Percentiles rank a stretch among this genome's conserved stretches.
These are phyloP conservation scores for Acanthamoeba triangularis DNA, from an alignment of 208 protist species.

Conservation along the genomic window DNA sequence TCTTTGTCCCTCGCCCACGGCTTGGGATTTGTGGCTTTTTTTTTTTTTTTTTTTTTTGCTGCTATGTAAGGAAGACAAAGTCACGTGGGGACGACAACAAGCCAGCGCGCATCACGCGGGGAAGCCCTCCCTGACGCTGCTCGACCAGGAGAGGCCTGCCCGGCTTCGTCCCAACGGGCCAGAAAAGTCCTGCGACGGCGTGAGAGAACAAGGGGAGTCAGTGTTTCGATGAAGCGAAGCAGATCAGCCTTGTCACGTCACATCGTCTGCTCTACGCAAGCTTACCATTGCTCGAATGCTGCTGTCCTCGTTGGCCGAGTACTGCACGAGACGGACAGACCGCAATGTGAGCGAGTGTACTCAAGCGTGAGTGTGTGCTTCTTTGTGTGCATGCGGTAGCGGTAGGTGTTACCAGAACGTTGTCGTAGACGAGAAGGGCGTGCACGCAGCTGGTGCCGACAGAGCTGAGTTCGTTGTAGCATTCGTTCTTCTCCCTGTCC, in stretches of 20 bases:
- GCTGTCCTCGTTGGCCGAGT: slow-evolving; percentile 33
- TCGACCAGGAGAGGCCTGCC: not conserved
- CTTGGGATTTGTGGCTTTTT: too few species aligned
- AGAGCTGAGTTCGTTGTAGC: slow-evolving; percentile 7
- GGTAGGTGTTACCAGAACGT: not conserved
- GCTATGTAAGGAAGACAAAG: not conserved
- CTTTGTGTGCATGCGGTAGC: too few species aligned
- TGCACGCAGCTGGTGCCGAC: slow-evolving; percentile 58
- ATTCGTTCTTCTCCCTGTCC: slow-evolving; percentile 53
- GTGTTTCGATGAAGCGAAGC: too few species aligned
- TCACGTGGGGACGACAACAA: not conserved
- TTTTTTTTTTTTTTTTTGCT: too few species aligned
- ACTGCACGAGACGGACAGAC: not conserved
- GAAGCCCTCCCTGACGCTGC: not conserved
- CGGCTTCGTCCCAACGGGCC: not conserved
- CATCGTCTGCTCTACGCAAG: not conserved
- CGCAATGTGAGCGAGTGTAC: not conserved
- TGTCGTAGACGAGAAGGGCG: slow-evolving; percentile 11
- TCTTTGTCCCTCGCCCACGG: not conserved
- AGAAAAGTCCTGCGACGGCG: slow-evolving; percentile 5
- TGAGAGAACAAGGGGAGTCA: not conserved
- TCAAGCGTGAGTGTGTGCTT: not conserved
- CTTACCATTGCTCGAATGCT: slow-evolving; percentile 24
- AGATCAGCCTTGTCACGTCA: too few species aligned
- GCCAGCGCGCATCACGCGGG: not conserved